phyloP scores from a whole-genome alignment of 2,329 filamentous ascomycete genomes.

The Parasarocladium wereldwijsianum region DNA sequence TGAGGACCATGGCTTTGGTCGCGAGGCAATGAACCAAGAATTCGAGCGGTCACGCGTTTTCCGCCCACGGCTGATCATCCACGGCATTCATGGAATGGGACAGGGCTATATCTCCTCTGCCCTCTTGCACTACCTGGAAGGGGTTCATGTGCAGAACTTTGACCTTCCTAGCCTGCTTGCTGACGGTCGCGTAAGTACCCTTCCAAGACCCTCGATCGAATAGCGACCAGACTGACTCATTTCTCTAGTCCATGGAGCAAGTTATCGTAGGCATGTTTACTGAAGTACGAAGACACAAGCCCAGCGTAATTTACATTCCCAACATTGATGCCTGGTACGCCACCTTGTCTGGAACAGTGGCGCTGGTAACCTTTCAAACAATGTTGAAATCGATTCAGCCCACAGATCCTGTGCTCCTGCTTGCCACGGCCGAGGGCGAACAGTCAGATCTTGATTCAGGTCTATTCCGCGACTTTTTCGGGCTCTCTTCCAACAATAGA shows the following conservation, averaged over 20 bases:
- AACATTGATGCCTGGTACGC: conserved; percentile 79
- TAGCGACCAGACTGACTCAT: conserved; percentile 11
- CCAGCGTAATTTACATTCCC: conserved; percentile 89
- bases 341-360: conserved; percentile 43
- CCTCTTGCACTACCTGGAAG: conserved; percentile 80
- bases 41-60: conserved; percentile 85
- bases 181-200: conserved; percentile 54
- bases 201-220: not conserved
- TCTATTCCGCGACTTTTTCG: conserved; percentile 68
- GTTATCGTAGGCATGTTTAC: conserved; percentile 82
- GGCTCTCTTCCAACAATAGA: conserved; percentile 67
- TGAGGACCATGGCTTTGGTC: conserved; percentile 67
- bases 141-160: conserved; percentile 87
- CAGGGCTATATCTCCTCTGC: conserved; percentile 80
- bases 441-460: conserved; percentile 43
- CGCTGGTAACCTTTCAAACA: conserved; percentile 68
- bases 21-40: conserved; percentile 59
- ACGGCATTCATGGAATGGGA: conserved; percentile 78
- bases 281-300: conserved; percentile 87
- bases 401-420: conserved; percentile 74
- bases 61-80: conserved; percentile 72
- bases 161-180: conserved; percentile 78
- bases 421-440: conserved; percentile 68
- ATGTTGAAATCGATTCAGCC: conserved; percentile 73
- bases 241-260: conserved; percentile 63